phyloP scores from a whole-genome alignment of 208 protist genomes.

The Crithidia brevicula region DNA sequence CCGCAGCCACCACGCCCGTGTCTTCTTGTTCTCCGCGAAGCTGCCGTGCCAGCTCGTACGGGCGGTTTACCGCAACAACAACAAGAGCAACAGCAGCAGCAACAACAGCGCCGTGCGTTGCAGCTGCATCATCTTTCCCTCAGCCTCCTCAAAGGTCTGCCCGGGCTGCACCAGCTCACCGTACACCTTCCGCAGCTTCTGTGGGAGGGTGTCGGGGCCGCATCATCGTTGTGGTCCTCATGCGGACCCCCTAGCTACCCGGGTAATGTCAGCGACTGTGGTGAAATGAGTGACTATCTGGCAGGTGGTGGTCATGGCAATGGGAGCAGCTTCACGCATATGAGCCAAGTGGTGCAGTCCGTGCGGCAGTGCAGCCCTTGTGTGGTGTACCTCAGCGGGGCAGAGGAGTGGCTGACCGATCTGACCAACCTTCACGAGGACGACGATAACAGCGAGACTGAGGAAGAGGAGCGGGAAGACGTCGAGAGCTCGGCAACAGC shows the following conservation, averaged over 20 bases:
- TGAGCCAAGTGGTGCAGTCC: slow-evolving; percentile 58
- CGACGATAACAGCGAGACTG: background rate
- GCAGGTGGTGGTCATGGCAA: background rate
- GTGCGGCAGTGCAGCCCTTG: slow-evolving; percentile 61
- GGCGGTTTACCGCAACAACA: background rate
- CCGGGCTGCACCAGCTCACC: slow-evolving; percentile 20
- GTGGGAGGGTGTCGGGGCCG: slow-evolving; percentile 30
- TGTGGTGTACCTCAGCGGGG: slow-evolving; percentile 65
- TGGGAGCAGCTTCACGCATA: slow-evolving; percentile 37
- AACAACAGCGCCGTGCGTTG: slow-evolving; percentile 37
- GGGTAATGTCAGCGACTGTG: background rate
- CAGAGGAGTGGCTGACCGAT: slow-evolving; percentile 64
- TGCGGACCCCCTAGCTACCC: background rate
- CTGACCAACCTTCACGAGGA: slow-evolving; percentile 26
- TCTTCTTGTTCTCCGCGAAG: slow-evolving; percentile 54
- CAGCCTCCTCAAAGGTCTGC: slow-evolving; percentile 26
- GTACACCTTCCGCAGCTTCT: slow-evolving; percentile 20
- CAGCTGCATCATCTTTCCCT: slow-evolving; percentile 50
- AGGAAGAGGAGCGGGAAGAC: background rate
- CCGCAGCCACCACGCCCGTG: slow-evolving; percentile 54
- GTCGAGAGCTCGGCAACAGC: too few species aligned
- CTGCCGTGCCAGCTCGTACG: background rate
- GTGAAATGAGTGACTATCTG: slow-evolving; percentile 20
- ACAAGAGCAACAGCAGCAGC: slow-evolving; percentile 9
- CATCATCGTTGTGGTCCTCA: slow-evolving; percentile 33